Evolutionary conservation across 1,284 basidiomycete genomes (phyloP).

Genomic region (Ganoderma boninense): DNA sequence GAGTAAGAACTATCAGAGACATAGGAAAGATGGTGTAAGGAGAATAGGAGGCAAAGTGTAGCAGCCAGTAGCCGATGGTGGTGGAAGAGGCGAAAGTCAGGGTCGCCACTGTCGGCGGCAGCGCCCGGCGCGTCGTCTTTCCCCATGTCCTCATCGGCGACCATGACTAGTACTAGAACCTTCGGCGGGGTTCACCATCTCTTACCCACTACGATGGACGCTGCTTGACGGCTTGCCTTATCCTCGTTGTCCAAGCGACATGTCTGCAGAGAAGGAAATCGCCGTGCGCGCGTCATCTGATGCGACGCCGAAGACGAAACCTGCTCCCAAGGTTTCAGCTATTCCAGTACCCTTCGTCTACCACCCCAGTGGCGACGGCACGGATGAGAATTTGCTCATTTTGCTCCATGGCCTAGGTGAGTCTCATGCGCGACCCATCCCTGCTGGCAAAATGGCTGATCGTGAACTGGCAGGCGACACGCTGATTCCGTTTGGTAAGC

Average conservation of each 20-base stretch:
- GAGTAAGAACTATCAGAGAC: neutral
- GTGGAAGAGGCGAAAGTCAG: constrained; percentile 1
- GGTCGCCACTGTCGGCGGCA: neutral
- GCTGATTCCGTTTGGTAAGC: constrained; percentile 76
- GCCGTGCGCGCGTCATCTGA: constrained; percentile 23
- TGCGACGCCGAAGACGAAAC: constrained; percentile 54
- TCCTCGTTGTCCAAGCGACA: neutral
- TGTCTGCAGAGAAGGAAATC: constrained; percentile 28
- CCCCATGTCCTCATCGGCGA: constrained; percentile 4
- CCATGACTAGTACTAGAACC: constrained; percentile 16
- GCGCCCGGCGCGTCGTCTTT: constrained; percentile 6
- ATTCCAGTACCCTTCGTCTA: constrained; percentile 72
- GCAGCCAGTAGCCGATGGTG: neutral
- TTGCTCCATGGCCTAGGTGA: constrained; percentile 89
- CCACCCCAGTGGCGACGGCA: constrained; percentile 76
- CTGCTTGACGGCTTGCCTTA: neutral
- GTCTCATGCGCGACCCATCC: constrained; percentile 30
- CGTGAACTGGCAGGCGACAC: constrained; percentile 72
- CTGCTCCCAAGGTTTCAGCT: constrained; percentile 52
- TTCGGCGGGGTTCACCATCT: neutral
- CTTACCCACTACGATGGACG: neutral
- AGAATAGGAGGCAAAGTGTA: neutral
- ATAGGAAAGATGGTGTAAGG: neutral
- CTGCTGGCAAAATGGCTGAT: neutral
- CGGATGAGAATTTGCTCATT: constrained; percentile 87